Evolutionary conservation across 305 asterid genomes (phyloP).

Genomic region (Salvia sclarea): DNA sequence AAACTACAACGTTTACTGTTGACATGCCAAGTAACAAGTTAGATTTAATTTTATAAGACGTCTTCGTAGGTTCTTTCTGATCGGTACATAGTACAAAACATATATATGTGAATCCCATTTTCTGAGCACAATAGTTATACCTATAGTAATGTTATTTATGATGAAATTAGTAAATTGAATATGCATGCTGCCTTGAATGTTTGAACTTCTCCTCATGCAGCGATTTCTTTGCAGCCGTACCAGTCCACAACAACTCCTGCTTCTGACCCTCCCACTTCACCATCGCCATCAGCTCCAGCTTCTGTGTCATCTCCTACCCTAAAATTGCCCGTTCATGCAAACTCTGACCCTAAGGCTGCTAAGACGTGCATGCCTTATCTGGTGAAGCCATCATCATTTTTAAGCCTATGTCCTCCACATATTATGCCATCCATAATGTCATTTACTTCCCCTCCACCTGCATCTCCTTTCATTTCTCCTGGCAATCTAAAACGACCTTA

Average conservation of each 20-base stretch:
- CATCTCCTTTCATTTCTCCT: conserved; percentile 60
- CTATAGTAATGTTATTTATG: neutral
- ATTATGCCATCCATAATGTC: conserved; percentile 55
- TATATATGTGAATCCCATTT: neutral
- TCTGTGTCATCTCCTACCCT: conserved; percentile 50
- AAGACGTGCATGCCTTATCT: conserved; percentile 48
- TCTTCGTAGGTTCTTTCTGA: conserved; percentile 18
- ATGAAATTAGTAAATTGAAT: conserved; percentile 15
- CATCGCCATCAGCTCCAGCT: conserved; percentile 33
- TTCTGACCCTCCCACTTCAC: conserved; percentile 34
- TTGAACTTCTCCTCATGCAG: conserved; percentile 48
- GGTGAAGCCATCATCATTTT: conserved; percentile 74
- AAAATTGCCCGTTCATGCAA: conserved; percentile 49
- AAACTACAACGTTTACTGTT: conserved; percentile 7
- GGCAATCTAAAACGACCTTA: conserved; percentile 54
- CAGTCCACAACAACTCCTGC: conserved; percentile 41
- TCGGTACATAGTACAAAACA: neutral
- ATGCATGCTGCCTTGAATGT: conserved; percentile 54
- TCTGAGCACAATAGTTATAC: conserved; percentile 7
- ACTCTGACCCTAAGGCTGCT: conserved; percentile 44
- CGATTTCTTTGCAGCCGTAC: conserved; percentile 46
- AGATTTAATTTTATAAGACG: conserved; percentile 9
- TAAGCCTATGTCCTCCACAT: conserved; percentile 50
- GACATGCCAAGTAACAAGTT: conserved; percentile 14
- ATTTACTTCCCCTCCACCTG: conserved; percentile 46